Conservation (phyloP, 345 rosid species). For the Anastatica hierochuntica region DNA sequence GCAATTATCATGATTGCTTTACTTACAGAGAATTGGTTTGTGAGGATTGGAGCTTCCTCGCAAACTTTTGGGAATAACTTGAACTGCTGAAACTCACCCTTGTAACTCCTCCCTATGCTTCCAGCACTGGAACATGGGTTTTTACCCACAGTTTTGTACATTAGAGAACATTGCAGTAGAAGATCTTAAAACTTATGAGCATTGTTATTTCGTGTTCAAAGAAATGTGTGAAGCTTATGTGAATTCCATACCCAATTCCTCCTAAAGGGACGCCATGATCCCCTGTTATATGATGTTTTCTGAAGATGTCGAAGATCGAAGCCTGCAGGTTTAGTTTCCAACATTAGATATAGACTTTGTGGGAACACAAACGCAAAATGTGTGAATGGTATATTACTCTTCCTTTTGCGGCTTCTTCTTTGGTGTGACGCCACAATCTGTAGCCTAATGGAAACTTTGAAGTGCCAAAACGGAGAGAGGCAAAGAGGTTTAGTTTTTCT, state of each 20-base stretch:
- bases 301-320: slow-evolving; percentile 40
- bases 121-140: slow-evolving; percentile 39
- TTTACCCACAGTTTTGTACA: too few relatives aligned
- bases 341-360: neutral
- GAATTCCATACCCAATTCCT: slow-evolving; percentile 54
- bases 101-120: slow-evolving; percentile 70
- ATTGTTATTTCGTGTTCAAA: neutral
- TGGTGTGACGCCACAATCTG: slow-evolving; percentile 41
- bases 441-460: slow-evolving; percentile 54
- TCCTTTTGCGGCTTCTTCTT: slow-evolving; percentile 54
- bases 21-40: slow-evolving; percentile 67
- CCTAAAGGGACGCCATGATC: slow-evolving; percentile 71
- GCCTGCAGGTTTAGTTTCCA: slow-evolving; percentile 27
- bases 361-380: neutral
- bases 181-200: neutral
- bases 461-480: slow-evolving; percentile 8
- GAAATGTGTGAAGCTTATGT: neutral
- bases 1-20: neutral
- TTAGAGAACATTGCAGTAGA: slow-evolving; percentile 11
- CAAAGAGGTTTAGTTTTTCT: neutral
- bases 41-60: slow-evolving; percentile 45
- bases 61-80: slow-evolving; percentile 37
- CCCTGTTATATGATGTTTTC: slow-evolving; percentile 39
- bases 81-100: slow-evolving; percentile 51
- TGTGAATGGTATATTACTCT: slow-evolving; percentile 29